Conservation (phyloP, 805 yeast species). For the Isabelozyma heimii region DNA sequence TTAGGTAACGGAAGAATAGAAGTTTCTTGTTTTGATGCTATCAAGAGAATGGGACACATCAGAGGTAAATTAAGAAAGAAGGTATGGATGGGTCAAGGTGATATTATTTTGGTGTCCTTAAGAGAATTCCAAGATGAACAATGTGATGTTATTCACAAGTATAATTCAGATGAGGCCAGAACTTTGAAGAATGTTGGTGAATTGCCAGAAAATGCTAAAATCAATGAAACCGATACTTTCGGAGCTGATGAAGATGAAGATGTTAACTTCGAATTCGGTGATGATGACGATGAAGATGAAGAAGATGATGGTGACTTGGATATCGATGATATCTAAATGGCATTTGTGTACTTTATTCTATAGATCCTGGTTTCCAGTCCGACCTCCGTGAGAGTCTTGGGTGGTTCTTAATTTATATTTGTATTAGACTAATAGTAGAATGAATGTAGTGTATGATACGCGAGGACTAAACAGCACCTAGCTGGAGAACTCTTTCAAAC, state of each 20-base stretch:
- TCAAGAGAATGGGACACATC: slow-evolving; percentile 92
- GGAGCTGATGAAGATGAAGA: slow-evolving; percentile 97
- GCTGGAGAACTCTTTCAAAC: too few species aligned
- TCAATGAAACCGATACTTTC: slow-evolving; percentile 95
- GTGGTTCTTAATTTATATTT: too few species aligned
- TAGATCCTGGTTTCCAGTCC: not conserved
- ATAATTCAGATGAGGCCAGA: slow-evolving; percentile 97
- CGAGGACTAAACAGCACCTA: too few species aligned
- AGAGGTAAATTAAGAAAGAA: slow-evolving; percentile 99
- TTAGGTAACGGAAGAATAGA: slow-evolving; percentile 97
- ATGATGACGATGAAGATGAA: slow-evolving; percentile 75
- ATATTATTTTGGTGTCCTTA: slow-evolving; percentile 88
- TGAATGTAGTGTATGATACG: too few species aligned
- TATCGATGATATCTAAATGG: slow-evolving; percentile 83
- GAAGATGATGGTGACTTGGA: slow-evolving; percentile 71
- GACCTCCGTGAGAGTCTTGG: too few species aligned
- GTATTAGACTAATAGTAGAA: too few species aligned
- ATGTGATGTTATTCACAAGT: slow-evolving; percentile 97
- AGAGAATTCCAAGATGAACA: slow-evolving; percentile 99
- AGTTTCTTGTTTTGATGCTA: slow-evolving; percentile 92
- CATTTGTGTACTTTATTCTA: not conserved
- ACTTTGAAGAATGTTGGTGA: slow-evolving; percentile 93
- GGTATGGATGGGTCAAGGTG: slow-evolving; percentile 99
- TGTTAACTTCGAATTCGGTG: slow-evolving; percentile 97
- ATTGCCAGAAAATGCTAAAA: slow-evolving; percentile 94